Conservation (phyloP, 306 rosid genomes). For the Arachis hypogaea region DNA sequence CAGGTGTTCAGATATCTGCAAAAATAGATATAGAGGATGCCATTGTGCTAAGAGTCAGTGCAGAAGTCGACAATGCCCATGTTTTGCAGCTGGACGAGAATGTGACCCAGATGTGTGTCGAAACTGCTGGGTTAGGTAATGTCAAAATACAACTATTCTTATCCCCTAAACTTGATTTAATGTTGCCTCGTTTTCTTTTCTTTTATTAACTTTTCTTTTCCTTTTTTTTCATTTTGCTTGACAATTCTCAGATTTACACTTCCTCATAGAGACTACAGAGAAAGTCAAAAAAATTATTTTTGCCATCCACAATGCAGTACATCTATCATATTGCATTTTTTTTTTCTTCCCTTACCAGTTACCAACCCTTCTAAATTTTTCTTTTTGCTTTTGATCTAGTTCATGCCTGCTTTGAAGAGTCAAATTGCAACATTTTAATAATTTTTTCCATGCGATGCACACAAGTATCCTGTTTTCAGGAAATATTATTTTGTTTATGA, state of each 20-base stretch:
- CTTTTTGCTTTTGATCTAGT: background rate
- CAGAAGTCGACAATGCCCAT: constrained; percentile 87
- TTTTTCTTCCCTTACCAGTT: no score
- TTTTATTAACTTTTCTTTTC: background rate
- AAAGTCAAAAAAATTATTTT: no score
- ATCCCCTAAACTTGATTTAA: background rate
- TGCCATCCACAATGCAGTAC: no score
- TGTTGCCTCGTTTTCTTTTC: no score
- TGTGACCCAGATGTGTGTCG: constrained; percentile 95
- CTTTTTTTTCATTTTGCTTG: no score
- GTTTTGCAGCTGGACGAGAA: constrained; percentile 89
- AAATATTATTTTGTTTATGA: background rate
- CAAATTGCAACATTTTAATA: background rate
- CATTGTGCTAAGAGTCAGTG: constrained; percentile 88
- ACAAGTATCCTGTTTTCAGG: background rate
- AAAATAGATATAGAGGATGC: constrained; percentile 84
- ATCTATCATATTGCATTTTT: background rate
- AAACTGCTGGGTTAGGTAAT: constrained; percentile 92
- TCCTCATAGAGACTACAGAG: no score
- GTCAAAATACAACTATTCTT: background rate
- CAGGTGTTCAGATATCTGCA: constrained; percentile 85
- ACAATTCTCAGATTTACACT: no score
- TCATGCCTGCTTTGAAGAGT: background rate
- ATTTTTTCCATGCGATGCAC: background rate
- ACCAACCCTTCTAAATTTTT: background rate